Percentiles rank a stretch among this genome's conserved stretches.
phyloP scores from a whole-genome alignment of 2,329 filamentous ascomycete genomes.

The Fusarium tjaetaba region DNA sequence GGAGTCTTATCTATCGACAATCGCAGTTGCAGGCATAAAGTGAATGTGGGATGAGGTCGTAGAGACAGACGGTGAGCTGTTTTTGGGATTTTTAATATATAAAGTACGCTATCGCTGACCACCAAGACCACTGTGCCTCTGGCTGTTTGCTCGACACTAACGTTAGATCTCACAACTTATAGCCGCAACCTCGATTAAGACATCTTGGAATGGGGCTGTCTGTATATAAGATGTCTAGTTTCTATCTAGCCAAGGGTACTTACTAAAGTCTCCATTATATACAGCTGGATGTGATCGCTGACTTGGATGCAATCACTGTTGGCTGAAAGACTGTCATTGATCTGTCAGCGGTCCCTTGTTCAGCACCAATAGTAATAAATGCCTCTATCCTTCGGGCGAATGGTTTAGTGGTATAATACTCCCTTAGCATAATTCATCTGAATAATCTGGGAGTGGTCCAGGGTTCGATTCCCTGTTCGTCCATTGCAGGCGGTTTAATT shows the following conservation, averaged over 20 bases:
- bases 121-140: neutral
- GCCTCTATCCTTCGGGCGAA: neutral
- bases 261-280: accelerated
- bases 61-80: neutral
- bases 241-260: accelerated
- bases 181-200: neutral
- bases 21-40: neutral
- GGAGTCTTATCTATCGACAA: neutral
- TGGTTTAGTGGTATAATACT: slow-evolving; percentile 33
- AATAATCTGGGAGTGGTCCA: slow-evolving; percentile 26
- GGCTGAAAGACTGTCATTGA: too few relatives aligned
- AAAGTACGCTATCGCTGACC: neutral
- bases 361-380: accelerated
- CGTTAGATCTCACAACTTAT: neutral
- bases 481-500: neutral
- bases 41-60: neutral
- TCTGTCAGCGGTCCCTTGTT: neutral
- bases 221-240: accelerated
- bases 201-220: neutral
- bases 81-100: accelerated
- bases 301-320: accelerated
- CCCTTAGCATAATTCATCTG: slow-evolving; percentile 23
- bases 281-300: neutral
- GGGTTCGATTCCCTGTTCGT: slow-evolving; percentile 31
- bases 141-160: neutral